A percentile compares a stretch with the other conserved stretches of the same genome.
These are phyloP conservation scores for Crataegus laevigata DNA, from an alignment of 306 rosid species.

Conservation along the genomic window DNA sequence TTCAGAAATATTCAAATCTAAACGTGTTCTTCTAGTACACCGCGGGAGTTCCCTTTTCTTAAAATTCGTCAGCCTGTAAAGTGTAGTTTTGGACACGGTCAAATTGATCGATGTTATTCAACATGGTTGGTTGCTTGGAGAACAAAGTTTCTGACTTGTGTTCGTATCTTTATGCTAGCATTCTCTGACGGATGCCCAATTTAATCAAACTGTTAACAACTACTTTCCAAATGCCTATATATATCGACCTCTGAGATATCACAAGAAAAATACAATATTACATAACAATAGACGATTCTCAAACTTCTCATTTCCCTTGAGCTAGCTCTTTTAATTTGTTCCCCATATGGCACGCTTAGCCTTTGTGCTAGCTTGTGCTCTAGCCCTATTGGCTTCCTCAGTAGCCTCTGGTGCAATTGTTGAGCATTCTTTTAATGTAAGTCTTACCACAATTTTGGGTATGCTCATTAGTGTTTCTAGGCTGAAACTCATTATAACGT, in stretches of 20 bases:
- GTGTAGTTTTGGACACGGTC: neutral
- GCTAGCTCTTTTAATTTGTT: neutral
- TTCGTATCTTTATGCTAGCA: neutral
- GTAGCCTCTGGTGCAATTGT: too few relatives aligned
- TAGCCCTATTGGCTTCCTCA: conserved; percentile 32
- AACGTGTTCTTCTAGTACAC: neutral
- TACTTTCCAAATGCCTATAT: neutral
- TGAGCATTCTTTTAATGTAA: conserved; percentile 43
- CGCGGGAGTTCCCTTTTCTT: neutral
- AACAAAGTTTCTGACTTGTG: neutral
- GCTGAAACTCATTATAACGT: too few relatives aligned
- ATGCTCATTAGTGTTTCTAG: neutral
- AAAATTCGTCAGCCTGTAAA: neutral
- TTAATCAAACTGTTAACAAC: neutral
- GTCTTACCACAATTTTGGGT: neutral
- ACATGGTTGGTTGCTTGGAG: neutral
- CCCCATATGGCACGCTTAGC: conserved; percentile 19
- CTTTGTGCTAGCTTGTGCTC: conserved; percentile 18
- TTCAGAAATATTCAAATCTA: neutral
- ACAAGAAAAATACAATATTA: neutral
- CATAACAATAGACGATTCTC: neutral
- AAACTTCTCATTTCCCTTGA: neutral
- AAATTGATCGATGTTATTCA: neutral
- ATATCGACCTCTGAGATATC: neutral
- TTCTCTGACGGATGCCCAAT: too few relatives aligned